Base-by-base conservation (phyloP, 805 yeast genomes). In the Wickerhamiella brachini region DNA sequence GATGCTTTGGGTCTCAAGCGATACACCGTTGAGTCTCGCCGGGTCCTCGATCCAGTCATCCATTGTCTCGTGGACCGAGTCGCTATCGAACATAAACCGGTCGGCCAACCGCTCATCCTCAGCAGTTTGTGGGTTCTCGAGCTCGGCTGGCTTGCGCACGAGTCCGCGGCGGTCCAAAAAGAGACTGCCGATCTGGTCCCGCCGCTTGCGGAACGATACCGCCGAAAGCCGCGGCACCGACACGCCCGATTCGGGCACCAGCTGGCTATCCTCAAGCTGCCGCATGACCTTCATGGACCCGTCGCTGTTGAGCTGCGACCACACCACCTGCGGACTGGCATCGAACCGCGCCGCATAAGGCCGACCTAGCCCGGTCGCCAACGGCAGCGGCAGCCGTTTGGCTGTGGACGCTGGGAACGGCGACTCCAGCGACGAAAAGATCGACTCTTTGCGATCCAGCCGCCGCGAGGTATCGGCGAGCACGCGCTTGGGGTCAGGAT, bases 1-100 rank as follows among this genome's bases (percentile, higher is more conserved):
- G 29, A 90, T 85, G 1, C 85, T 81, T 66, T 89, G 97, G 1
- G 96, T 88, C 49, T 81, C 90, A 50, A 82, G 82, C 13, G 87
- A 78, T 43, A 89, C 86, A 56, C 83, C 83, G 62, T 89, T 89
- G 59, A 89, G 72, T 51, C 77, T 75, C 0, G 95, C 80, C 0
- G 97, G 96, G 65, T 87, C 95, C 53, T 77, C 74, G 53, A 80
- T 73, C 51, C 85, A 72, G 37, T 83, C 83, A 43, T 70, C 72
- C 60, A 66, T 69, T 52, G 69, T 68, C 49, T 69, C 68, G 47
- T 64, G 59, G 12, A 34, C 13, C 22, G 38, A 17, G 39, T 84
- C 89, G 42, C 72, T 67, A 63, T 83, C 89, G 61, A 76, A 81
- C 59, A 71, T 78, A 84, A 84, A 84, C 54, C 79, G 74, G 48